Evolutionary conservation across 2,329 filamentous ascomycete species (phyloP).

Genomic region (Emmonsiellopsis sp.): DNA sequence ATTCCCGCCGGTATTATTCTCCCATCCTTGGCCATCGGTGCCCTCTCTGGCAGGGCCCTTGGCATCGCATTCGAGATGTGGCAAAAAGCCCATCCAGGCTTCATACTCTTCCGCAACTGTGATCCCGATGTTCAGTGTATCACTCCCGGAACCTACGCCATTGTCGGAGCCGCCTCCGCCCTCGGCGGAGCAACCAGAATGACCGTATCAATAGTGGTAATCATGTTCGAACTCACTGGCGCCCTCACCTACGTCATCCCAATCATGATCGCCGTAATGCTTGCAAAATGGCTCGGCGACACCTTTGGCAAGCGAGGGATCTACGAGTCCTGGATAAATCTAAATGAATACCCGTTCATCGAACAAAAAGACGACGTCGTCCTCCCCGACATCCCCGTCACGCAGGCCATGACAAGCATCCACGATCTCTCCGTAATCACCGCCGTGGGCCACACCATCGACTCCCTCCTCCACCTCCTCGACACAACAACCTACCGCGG

Average conservation of each 20-base stretch:
- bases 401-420: slow-evolving; percentile 82
- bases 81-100: slow-evolving; percentile 67
- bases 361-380: slow-evolving; percentile 75
- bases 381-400: slow-evolving; percentile 76
- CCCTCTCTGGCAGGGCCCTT: slow-evolving; percentile 76
- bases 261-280: slow-evolving; percentile 98
- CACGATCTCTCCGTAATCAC: slow-evolving; percentile 85
- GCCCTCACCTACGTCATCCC: slow-evolving; percentile 92
- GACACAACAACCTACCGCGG: slow-evolving; percentile 70
- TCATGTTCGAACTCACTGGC: slow-evolving; percentile 98
- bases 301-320: slow-evolving; percentile 87
- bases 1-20: slow-evolving; percentile 93
- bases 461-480: slow-evolving; percentile 61
- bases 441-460: slow-evolving; percentile 78
- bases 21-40: slow-evolving; percentile 92
- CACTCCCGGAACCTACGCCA: slow-evolving; percentile 90
- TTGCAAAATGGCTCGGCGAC: slow-evolving; percentile 96
- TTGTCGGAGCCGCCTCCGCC: slow-evolving; percentile 90
- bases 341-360: slow-evolving; percentile 91
- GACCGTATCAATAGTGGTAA: slow-evolving; percentile 97
- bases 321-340: slow-evolving; percentile 95
- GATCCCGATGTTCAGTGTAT: slow-evolving; percentile 80
- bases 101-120: slow-evolving; percentile 69
- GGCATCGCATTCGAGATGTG: slow-evolving; percentile 85
- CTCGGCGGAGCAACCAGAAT: slow-evolving; percentile 88